A percentile compares a stretch with the other conserved stretches of the same genome.
Evolutionary conservation across 331 rosid species (phyloP).

Genomic region (Telfairia occidentalis): DNA sequence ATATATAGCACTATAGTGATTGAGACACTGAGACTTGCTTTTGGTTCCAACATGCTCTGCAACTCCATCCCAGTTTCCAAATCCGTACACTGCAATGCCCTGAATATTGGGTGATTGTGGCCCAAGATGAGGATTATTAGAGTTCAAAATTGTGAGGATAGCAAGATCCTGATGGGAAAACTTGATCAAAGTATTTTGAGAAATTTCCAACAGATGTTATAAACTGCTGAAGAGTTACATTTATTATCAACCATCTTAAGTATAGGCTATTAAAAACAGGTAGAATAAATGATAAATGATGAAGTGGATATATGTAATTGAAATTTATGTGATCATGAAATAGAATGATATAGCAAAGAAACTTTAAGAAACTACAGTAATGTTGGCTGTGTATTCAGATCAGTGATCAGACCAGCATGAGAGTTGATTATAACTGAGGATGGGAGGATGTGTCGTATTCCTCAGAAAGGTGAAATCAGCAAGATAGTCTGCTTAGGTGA

Average conservation of each 20-base stretch:
- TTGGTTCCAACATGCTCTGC: slow-evolving; percentile 77
- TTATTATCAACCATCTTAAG: not conserved
- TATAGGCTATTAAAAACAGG: not conserved
- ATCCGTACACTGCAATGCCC: slow-evolving; percentile 88
- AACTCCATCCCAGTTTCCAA: slow-evolving; percentile 75
- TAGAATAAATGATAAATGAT: not conserved
- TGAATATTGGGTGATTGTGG: slow-evolving; percentile 18
- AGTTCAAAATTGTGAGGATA: not conserved
- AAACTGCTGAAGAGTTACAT: not conserved
- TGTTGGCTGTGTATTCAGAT: not conserved
- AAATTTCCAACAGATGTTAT: not conserved
- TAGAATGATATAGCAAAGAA: not conserved
- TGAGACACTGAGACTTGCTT: slow-evolving; percentile 55
- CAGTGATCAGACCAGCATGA: not conserved
- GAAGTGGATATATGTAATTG: not conserved
- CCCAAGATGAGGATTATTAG: slow-evolving; percentile 9
- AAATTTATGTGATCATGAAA: not conserved
- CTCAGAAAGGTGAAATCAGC: not conserved
- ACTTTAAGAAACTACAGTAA: not conserved
- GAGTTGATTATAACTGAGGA: not conserved
- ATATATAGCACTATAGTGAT: slow-evolving; percentile 62
- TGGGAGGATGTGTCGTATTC: not conserved
- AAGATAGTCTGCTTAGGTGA: not conserved
- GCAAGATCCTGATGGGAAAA: slow-evolving; percentile 1
- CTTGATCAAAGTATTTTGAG: not conserved